phyloP scores from a whole-genome alignment of 169 alveolate genomes.

The Toxoplasma gondii region DNA sequence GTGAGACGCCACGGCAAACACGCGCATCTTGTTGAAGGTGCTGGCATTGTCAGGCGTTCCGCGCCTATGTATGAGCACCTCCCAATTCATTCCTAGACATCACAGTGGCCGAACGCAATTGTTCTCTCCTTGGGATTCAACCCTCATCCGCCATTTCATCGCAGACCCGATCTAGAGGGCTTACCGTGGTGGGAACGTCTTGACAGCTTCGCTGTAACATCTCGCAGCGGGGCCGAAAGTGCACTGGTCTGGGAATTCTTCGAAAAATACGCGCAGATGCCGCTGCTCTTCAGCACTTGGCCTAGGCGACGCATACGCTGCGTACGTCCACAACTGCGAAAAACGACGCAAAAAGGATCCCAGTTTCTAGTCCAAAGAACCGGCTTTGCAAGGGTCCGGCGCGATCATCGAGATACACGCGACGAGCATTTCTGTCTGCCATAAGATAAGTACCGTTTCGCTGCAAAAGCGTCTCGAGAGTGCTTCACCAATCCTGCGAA shows the following conservation, averaged over 20 bases:
- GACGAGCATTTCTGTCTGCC: too few species aligned
- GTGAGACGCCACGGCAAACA: not conserved
- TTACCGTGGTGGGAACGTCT: constrained; percentile 24
- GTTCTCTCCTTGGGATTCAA: too few species aligned
- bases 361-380: too few species aligned
- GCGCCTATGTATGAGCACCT: not conserved
- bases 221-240: constrained; percentile 46
- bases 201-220: constrained; percentile 55
- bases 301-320: constrained; percentile 43
- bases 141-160: too few species aligned
- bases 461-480: too few species aligned
- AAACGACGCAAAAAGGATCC: not conserved
- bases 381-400: too few species aligned
- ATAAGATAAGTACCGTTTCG: too few species aligned
- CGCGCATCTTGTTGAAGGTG: not conserved
- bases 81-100: too few species aligned
- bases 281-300: constrained; percentile 42
- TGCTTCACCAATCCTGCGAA: too few species aligned
- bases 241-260: constrained; percentile 59
- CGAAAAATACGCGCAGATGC: constrained; percentile 41
- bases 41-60: not conserved
- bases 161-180: not conserved
- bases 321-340: constrained; percentile 52
- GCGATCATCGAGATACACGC: too few species aligned
- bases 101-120: too few species aligned